Evolutionary conservation across 345 rosid species (phyloP).

Genomic region (Stellera chamaejasme): DNA sequence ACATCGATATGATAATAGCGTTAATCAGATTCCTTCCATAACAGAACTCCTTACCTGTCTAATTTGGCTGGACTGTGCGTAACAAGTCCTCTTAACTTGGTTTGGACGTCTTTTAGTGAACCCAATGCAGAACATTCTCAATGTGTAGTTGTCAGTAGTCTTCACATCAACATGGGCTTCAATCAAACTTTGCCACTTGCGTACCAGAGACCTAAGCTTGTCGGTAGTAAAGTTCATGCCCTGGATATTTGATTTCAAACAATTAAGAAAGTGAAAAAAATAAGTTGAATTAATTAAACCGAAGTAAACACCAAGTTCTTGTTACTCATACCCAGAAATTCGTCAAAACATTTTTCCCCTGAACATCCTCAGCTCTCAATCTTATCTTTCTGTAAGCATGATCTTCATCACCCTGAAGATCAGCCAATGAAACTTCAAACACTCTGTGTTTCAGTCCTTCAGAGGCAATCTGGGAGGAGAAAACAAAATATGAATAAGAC

Average conservation of each 20-base stretch:
- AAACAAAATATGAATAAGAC: too few species aligned
- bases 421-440: conserved; percentile 50
- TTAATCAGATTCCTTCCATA: too few species aligned
- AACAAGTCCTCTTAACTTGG: conserved; percentile 61
- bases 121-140: conserved; percentile 67
- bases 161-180: conserved; percentile 68
- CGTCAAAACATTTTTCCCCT: conserved; percentile 52
- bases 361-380: conserved; percentile 63
- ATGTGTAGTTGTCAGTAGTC: conserved; percentile 52
- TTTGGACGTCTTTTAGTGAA: conserved; percentile 61
- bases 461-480: conserved; percentile 9
- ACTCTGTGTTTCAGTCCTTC: conserved; percentile 50
- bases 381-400: conserved; percentile 55
- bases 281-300: neutral
- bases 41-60: conserved; percentile 25
- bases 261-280: neutral
- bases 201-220: conserved; percentile 58
- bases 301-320: neutral
- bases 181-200: conserved; percentile 59
- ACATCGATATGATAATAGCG: neutral
- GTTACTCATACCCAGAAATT: conserved; percentile 53
- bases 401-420: conserved; percentile 61
- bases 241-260: conserved; percentile 14
- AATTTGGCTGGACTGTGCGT: conserved; percentile 69
- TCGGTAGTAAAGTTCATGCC: conserved; percentile 69